phyloP scores from a whole-genome alignment of 192 early-diverging fungal species.

The Rhizoclosmatium globosum region DNA sequence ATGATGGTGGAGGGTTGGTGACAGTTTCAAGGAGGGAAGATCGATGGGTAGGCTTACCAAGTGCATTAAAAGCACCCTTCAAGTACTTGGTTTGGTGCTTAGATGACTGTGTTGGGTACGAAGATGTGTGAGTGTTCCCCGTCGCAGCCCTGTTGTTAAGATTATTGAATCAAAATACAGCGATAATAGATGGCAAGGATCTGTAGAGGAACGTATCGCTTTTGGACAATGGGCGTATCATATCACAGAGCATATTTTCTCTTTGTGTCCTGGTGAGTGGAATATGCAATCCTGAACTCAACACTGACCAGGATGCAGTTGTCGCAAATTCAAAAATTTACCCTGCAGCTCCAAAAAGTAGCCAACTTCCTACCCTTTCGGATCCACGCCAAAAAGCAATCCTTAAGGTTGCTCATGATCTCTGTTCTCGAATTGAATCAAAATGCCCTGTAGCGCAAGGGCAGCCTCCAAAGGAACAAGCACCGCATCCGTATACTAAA shows the following conservation, averaged over 20 bases:
- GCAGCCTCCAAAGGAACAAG: neutral
- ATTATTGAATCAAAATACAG: neutral
- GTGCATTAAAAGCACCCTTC: conserved; percentile 20
- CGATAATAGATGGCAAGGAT: conserved; percentile 14
- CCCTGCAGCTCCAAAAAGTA: neutral
- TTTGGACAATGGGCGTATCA: conserved; percentile 18
- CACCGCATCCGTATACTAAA: neutral
- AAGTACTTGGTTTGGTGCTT: conserved; percentile 30
- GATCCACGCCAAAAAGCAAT: conserved; percentile 25
- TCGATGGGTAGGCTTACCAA: conserved; percentile 17
- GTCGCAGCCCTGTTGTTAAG: neutral
- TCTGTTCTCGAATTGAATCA: neutral
- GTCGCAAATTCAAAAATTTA: conserved; percentile 26
- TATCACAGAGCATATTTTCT: conserved; percentile 14
- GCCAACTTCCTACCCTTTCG: conserved; percentile 13
- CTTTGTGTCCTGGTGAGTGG: neutral
- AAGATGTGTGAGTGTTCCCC: conserved; percentile 14
- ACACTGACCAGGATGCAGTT: neutral
- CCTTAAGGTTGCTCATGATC: conserved; percentile 8
- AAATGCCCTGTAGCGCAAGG: neutral
- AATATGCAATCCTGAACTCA: no score
- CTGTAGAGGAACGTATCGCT: conserved; percentile 1
- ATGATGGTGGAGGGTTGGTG: neutral
- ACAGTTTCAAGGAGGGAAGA: conserved; percentile 1
- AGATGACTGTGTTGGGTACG: conserved; percentile 8